Base-by-base conservation (phyloP, 2,329 filamentous ascomycete genomes). In the Ophiostoma ulmi region DNA sequence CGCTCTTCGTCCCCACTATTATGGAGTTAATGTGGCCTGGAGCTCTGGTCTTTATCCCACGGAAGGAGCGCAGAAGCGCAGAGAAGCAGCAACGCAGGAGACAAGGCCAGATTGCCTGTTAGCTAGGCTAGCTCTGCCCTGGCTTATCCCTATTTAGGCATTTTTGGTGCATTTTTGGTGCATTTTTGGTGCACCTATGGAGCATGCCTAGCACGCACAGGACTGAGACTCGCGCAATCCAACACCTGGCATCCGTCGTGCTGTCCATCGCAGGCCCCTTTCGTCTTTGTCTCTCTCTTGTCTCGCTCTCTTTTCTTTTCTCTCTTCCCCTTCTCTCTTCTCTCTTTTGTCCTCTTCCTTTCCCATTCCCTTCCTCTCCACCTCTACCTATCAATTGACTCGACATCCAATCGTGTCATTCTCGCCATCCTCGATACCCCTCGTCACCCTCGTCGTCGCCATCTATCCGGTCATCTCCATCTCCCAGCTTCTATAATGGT, bases 401-500 rank as follows among this genome's bases (percentile, higher is more conserved):
- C 58, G 26, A 14, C 26, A 35, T 20, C 52, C n/a, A 36, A 69
- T 61, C 65, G n/a, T 38, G 35, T 67, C 31, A 22, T 38, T 36
- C 17, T 55, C 52, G 20, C n/a, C 52, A n/a, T 31, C 58, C 38
- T 68, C 61, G 26, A 2, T 13, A 17, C 17, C n/a, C n/a, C 61
- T 67, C 35, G 52, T 48, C 38, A 31, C 13, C 26, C 58, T 13
- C 58, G 26, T 22, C 63, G 58, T 69, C 63, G 26, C 14, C 20
- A 6, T 41, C 39, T 35, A 3, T 69, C 67, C 48, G 65, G 31
- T 66, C 69, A 63, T 73, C 64, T 22, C 69, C 69, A 48, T 69
- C 71, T 70, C 68, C 55, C 35, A 39, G 35, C 36, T 73, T 73
- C 69, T 80, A 83, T 79, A 78, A 95, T 95, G 92, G 87, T 90